Percentiles rank a stretch among this genome's conserved stretches.
Conservation (phyloP, 2,329 filamentous ascomycete genomes). For the Hymenoscyphus linearis region DNA sequence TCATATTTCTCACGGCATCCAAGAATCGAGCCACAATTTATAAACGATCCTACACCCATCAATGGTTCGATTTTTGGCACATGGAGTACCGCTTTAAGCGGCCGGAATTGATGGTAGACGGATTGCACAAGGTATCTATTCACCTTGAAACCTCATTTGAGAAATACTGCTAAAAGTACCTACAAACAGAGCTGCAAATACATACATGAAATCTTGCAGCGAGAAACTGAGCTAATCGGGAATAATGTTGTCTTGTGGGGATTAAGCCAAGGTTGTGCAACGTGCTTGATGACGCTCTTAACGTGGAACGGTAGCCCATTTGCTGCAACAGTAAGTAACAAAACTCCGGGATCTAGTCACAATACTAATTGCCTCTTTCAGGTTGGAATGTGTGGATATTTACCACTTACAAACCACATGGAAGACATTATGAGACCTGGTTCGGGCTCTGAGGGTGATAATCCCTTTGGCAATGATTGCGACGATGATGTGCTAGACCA, state of each 20-base stretch:
- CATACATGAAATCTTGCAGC: slow-evolving; percentile 35
- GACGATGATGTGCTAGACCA: background rate
- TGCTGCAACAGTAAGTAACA: slow-evolving; percentile 24
- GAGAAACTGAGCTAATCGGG: slow-evolving; percentile 36
- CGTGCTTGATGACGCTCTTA: slow-evolving; percentile 38
- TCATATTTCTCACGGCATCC: slow-evolving; percentile 47
- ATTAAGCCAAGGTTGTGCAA: slow-evolving; percentile 50
- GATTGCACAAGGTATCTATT: slow-evolving; percentile 34
- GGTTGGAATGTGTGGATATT: slow-evolving; percentile 40
- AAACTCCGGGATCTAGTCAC: background rate
- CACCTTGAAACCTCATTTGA: background rate
- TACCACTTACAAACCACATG: slow-evolving; percentile 38
- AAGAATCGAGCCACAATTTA: slow-evolving; percentile 36
- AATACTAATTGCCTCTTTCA: slow-evolving; percentile 20
- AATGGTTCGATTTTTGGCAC: slow-evolving; percentile 44
- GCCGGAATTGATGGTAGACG: slow-evolving; percentile 33
- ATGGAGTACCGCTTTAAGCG: slow-evolving; percentile 27
- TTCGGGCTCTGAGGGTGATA: background rate
- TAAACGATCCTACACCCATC: slow-evolving; percentile 36
- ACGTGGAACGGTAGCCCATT: slow-evolving; percentile 39
- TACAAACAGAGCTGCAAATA: slow-evolving; percentile 32
- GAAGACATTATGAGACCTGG: background rate
- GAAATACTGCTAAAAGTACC: background rate
- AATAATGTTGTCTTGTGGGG: slow-evolving; percentile 43
- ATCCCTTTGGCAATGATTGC: background rate